Evolutionary conservation across 2,329 filamentous ascomycete species (phyloP), one percentile per base, ranked within the genome.

Genomic region (Paracoccidioides lutzii): DNA sequence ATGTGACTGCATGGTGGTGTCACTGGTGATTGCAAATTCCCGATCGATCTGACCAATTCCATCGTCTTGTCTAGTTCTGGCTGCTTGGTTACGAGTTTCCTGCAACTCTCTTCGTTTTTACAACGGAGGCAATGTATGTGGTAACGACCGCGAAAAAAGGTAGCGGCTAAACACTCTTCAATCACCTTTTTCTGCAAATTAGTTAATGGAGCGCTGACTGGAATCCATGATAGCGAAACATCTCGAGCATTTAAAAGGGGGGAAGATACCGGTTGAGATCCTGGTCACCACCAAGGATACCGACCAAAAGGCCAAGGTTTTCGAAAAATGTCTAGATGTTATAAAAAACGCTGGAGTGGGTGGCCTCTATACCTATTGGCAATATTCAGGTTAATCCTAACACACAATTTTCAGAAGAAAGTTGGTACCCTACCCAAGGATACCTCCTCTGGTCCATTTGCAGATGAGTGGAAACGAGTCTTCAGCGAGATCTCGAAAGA

Each of bases 61-160:
- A 38, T 38, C 35, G 41, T 50, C 48, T 59, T 44, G 14, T 62
- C 58, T 71, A 96, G 90, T 95, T 97, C 73, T 98, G 94, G 94
- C 80, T 98, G 55, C 81, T 98, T 59, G 93, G 93, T 65, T 98
- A 98, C 77, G 93, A 98, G 71, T 98, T 98, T 67, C 93, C 93
- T 38, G 90, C 91, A 42, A 98, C 93, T 0, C 78, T 98, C 60
- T 89, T 98, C 78, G 80, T 98, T 53, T 84, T 98, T 70, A 97
- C 91, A 1, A 76, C 84, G 59, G 93, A 97, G 59, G 83, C 83
- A 49, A 78, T 97, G 64, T 94, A 93, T 73, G 85, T 97, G 58
- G 83, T 98, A 61, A 98, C 93, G 5, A 98, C 93, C 5, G 85
- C 88, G 57, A 98, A 98, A 76, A 98, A 98, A 82, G 91, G 90